These are phyloP conservation scores for Shiraia bambusicola DNA, from an alignment of 2,329 filamentous ascomycete genomes.

Conservation along the genomic window DNA sequence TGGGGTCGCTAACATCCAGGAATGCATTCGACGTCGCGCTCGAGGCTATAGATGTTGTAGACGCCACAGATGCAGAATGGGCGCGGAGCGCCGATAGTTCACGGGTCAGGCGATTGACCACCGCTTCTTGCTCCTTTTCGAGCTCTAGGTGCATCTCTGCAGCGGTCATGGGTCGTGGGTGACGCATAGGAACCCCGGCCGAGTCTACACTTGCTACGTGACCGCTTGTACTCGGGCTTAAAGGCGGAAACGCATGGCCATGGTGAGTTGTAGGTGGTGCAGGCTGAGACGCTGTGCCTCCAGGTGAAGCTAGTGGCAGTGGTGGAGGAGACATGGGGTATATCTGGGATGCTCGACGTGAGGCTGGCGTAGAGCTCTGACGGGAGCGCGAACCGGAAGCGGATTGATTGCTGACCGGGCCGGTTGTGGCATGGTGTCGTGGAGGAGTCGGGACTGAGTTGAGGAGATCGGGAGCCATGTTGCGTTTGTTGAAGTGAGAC, in stretches of 20 bases:
- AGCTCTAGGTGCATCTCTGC: conserved; percentile 86
- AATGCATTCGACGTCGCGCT: conserved; percentile 56
- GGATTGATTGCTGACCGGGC: conserved; percentile 18
- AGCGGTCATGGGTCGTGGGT: conserved; percentile 83
- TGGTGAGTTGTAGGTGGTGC: conserved; percentile 24
- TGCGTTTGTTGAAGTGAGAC: conserved; percentile 6
- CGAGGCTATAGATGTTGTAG: conserved; percentile 48
- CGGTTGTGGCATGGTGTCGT: conserved; percentile 23
- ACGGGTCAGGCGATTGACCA: conserved; percentile 90
- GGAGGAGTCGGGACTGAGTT: conserved; percentile 48
- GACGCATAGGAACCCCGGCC: conserved; percentile 70
- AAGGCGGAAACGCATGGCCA: conserved; percentile 37
- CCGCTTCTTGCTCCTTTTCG: conserved; percentile 92
- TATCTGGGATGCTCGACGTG: conserved; percentile 44
- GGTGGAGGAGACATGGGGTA: conserved; percentile 51
- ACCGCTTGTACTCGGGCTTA: conserved; percentile 36
- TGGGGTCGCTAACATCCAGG: conserved; percentile 51
- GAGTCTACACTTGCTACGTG: conserved; percentile 31
- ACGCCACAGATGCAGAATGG: conserved; percentile 63
- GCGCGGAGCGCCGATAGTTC: conserved; percentile 83
- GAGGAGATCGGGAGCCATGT: conserved; percentile 54
- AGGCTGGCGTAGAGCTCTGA: conserved; percentile 26
- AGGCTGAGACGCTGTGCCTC: conserved; percentile 28
- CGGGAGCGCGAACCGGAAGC: conserved; percentile 31
- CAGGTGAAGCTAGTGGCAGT: conserved; percentile 44